Base-by-base conservation (phyloP, 2,329 filamentous ascomycete species). In the Ophiocordyceps robertsii region DNA sequence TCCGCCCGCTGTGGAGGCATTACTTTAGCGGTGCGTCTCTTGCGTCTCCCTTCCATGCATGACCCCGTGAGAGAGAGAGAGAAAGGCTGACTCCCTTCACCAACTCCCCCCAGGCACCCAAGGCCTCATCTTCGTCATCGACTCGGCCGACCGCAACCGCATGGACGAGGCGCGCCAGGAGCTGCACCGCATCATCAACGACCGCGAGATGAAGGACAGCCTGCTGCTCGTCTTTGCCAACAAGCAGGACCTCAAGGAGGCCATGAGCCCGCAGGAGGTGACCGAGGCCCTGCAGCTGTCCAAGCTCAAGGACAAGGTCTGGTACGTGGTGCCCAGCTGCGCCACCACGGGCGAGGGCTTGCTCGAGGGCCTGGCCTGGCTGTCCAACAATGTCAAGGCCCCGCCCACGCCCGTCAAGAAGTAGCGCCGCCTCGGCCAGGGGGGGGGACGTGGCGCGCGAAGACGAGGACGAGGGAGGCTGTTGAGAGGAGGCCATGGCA, bases 1-100 rank as follows among this genome's bases (percentile, higher is more conserved):
- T 98, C 66, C 82, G 92, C 67, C 92, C 92, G 63, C 76, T 98
- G 62, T 98, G 92, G 92, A 88, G 92, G 74, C 92, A 96, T 71
- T 98, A 98, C 76, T 98, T 96, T 62, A 84, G 80, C 53, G 83
- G 82, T 80, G 64, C 57, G 74, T 16, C 14, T 19, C 19, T 3
- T 19, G 19, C 19, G 3, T 19, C 2, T 16, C n/a, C 6, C 14
- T 14, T 6, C n/a, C 4, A 27, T 27, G n/a, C 31, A 13, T 32
- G 4, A 14, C 12, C 5, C 12, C 31, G n/a, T 10, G 33, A 36
- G 14, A 36, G 6, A 9, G 6, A n/a, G n/a, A n/a, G n/a, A n/a
- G n/a, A n/a, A n/a, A 10, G n/a, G 33, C 33, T 36, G 10, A 36
- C 33, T n/a, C 31, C 7, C 6, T 19, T 36, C 6, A 7, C n/a